Conservation (phyloP, 2,329 filamentous ascomycete species). For the Gremmenia infestans region DNA sequence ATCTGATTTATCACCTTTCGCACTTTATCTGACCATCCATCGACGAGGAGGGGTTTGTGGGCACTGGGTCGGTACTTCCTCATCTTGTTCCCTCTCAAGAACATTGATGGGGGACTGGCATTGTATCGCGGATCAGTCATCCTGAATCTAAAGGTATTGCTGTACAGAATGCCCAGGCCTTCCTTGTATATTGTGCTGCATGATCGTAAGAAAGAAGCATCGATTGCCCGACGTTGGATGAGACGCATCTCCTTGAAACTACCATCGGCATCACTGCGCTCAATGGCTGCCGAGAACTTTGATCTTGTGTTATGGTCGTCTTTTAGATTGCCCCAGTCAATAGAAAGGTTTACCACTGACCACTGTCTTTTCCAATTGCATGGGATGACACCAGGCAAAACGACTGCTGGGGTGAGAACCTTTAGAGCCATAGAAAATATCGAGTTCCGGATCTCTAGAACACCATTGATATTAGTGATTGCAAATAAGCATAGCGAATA, state of each 20-base stretch:
- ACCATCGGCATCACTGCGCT: neutral
- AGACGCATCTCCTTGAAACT: neutral
- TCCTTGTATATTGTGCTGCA: neutral
- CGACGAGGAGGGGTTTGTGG: neutral
- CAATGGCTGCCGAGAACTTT: neutral
- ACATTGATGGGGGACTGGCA: neutral
- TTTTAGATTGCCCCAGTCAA: neutral
- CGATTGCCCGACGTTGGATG: neutral
- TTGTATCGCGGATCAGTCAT: neutral
- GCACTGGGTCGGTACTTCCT: neutral
- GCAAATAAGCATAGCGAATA: neutral
- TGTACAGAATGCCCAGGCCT: neutral
- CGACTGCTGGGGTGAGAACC: neutral
- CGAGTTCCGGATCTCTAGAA: slow-evolving; percentile 1
- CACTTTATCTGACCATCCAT: neutral
- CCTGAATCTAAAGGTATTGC: neutral
- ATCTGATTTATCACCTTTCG: neutral
- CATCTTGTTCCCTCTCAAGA: neutral
- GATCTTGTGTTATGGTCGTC: neutral
- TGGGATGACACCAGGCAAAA: neutral
- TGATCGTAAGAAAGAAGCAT: slow-evolving; percentile 2
- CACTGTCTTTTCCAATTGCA: neutral
- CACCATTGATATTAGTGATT: neutral
- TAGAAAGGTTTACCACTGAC: neutral
- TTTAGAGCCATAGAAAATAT: neutral